Evolutionary conservation across 2,329 filamentous ascomycete species (phyloP).

Genomic region (Claviceps sp.): DNA sequence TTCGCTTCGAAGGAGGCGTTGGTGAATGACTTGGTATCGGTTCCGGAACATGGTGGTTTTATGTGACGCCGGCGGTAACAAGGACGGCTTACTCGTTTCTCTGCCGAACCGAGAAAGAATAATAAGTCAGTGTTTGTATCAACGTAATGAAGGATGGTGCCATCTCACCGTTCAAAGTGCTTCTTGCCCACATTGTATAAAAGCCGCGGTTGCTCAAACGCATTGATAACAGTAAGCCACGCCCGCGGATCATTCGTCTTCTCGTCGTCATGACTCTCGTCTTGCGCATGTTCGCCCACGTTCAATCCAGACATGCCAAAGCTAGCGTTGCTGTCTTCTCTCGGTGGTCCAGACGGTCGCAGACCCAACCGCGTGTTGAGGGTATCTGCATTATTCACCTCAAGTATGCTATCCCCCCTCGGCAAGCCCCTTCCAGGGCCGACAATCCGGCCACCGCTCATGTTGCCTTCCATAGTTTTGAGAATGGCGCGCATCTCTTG

Average conservation of each 20-base stretch:
- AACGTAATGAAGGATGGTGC: too few relatives aligned
- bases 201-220: constrained; percentile 74
- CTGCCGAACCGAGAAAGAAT: constrained; percentile 20
- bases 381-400: constrained; percentile 38
- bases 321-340: constrained; percentile 53
- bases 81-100: constrained; percentile 48
- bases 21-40: constrained; percentile 82
- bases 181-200: constrained; percentile 70
- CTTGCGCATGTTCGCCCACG: constrained; percentile 39
- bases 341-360: constrained; percentile 27
- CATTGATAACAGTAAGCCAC: constrained; percentile 73
- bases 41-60: constrained; percentile 82
- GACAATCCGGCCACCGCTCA: constrained; percentile 68
- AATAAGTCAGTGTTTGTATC: neutral
- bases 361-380: constrained; percentile 43
- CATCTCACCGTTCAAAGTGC: constrained; percentile 64
- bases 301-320: constrained; percentile 44
- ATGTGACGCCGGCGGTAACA: constrained; percentile 64
- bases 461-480: constrained; percentile 71
- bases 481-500: constrained; percentile 70
- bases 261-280: constrained; percentile 27
- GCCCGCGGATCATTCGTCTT: constrained; percentile 54
- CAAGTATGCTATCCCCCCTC: constrained; percentile 48
- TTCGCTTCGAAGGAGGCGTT: constrained; percentile 83
- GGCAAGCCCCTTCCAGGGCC: constrained; percentile 35